Evolutionary conservation across 169 alveolate species (phyloP).

Genomic region (Plasmodium gallinaceum): DNA sequence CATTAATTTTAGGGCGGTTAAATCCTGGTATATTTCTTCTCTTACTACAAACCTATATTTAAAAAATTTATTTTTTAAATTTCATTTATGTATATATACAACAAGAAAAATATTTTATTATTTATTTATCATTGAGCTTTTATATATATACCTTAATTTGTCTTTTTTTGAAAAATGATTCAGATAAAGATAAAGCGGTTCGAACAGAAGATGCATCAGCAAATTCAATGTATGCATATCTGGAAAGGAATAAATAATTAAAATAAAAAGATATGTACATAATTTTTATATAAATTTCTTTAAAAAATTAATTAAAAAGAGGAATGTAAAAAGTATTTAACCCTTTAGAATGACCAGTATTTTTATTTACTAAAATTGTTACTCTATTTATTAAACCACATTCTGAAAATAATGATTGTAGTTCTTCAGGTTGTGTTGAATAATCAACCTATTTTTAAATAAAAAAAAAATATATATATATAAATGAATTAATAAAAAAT

Average conservation of each 20-base stretch:
- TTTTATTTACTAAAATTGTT: constrained; percentile 93
- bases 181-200: constrained; percentile 91
- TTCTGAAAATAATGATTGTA: constrained; percentile 92
- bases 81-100: neutral
- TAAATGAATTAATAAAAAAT: neutral
- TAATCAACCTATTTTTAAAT: constrained; percentile 90
- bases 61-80: neutral
- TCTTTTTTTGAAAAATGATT: constrained; percentile 92
- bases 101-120: no score
- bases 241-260: constrained; percentile 10
- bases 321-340: neutral
- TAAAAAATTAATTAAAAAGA: neutral
- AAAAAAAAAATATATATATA: neutral
- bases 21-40: constrained; percentile 90
- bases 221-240: constrained; percentile 94
- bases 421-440: constrained; percentile 92
- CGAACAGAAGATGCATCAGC: constrained; percentile 88
- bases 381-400: constrained; percentile 93
- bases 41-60: constrained; percentile 83
- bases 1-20: constrained; percentile 58
- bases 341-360: constrained; percentile 95
- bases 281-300: neutral
- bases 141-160: constrained; percentile 87
- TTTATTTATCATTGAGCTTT: no score
- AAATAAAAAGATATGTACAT: neutral